phyloP scores from a whole-genome alignment of 495 filamentous ascomycete species.

The Neurospora discreta region DNA sequence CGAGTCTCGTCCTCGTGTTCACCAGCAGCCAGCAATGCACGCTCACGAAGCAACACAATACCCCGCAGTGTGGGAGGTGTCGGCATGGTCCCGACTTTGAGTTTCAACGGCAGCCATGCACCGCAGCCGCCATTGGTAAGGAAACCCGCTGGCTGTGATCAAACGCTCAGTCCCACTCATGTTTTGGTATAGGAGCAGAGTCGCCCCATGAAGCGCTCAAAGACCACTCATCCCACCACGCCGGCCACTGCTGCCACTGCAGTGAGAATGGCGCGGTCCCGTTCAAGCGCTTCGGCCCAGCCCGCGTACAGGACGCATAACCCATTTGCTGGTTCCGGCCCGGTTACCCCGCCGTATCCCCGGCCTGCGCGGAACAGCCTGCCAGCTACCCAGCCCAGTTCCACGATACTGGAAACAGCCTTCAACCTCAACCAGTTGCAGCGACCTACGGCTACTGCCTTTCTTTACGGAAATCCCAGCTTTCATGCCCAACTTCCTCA shows the following conservation, averaged over 20 bases:
- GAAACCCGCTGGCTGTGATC: neutral
- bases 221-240: constrained; percentile 15
- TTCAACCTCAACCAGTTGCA: constrained; percentile 9
- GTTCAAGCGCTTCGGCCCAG: constrained; percentile 10
- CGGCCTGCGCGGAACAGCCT: neutral
- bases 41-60: constrained; percentile 22
- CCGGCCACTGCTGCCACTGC: constrained; percentile 4
- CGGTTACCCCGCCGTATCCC: constrained; percentile 3
- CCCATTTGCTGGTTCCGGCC: constrained; percentile 2
- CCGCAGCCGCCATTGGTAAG: constrained; percentile 13
- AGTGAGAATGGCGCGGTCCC: constrained; percentile 19
- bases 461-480: constrained; percentile 6
- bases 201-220: constrained; percentile 25
- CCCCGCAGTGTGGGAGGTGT: constrained; percentile 16
- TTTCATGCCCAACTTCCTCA: neutral
- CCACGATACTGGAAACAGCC: constrained; percentile 3
- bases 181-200: constrained; percentile 9
- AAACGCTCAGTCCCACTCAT: constrained; percentile 3
- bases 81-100: neutral
- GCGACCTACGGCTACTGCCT: constrained; percentile 5
- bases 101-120: neutral
- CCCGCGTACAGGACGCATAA: neutral
- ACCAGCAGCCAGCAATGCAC: constrained; percentile 15
- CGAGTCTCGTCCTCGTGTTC: constrained; percentile 16
- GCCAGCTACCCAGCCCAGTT: neutral